These are phyloP conservation scores for Lachnellula hyalina DNA, from an alignment of 2,329 filamentous ascomycete species.

Conservation along the genomic window DNA sequence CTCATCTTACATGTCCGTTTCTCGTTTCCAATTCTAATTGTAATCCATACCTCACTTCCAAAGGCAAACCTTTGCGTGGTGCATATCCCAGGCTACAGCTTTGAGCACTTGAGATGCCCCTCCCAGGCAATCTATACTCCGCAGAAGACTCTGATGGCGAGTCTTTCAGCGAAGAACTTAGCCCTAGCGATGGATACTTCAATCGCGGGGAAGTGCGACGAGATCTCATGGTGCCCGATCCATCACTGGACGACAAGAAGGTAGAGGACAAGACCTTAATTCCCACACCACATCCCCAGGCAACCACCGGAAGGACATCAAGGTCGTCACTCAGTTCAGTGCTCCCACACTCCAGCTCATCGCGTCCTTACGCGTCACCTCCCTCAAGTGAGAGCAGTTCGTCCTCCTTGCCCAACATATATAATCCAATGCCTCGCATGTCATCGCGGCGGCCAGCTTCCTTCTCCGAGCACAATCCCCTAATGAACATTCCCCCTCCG, in stretches of 20 bases:
- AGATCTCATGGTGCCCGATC: constrained; percentile 23
- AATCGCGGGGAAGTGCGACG: constrained; percentile 13
- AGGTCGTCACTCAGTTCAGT: constrained; percentile 15
- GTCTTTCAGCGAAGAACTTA: constrained; percentile 27
- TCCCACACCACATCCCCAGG: constrained; percentile 13
- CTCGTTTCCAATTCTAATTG: background rate
- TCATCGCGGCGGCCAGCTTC: constrained; percentile 13
- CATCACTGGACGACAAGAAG: constrained; percentile 16
- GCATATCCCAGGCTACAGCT: constrained; percentile 14
- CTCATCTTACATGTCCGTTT: background rate
- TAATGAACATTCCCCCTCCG: constrained; percentile 23
- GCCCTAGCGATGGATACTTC: constrained; percentile 30
- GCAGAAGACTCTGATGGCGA: constrained; percentile 20
- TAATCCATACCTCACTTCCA: background rate
- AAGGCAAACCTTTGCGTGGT: background rate
- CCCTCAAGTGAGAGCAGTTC: constrained; percentile 3
- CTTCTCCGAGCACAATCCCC: constrained; percentile 10
- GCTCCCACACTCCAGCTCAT: constrained; percentile 13
- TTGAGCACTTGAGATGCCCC: constrained; percentile 12
- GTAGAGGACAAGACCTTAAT: constrained; percentile 24
- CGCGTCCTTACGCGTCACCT: constrained; percentile 20
- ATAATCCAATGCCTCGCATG: constrained; percentile 11
- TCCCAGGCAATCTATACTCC: constrained; percentile 23
- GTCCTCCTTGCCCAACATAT: constrained; percentile 7
- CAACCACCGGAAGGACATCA: constrained; percentile 11